Conservation (phyloP, 108 stramenopile species). For the Skeletonema grethae region DNA sequence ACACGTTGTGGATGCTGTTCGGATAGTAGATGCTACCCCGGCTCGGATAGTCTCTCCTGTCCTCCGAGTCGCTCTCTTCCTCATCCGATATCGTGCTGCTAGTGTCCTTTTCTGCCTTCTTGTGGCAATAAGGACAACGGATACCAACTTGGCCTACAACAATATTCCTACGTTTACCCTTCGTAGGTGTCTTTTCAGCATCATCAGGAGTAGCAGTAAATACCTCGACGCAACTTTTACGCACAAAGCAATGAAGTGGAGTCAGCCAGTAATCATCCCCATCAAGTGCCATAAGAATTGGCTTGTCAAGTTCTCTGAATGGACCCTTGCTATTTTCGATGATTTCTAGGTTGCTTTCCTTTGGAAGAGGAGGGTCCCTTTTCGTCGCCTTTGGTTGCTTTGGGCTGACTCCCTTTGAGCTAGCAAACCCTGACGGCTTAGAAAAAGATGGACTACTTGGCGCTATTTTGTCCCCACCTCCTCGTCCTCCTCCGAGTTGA, state of each 20-base stretch:
- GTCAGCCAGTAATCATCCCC: constrained; percentile 83
- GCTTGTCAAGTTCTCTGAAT: constrained; percentile 54
- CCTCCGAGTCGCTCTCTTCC: not conserved
- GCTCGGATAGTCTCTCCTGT: constrained; percentile 24
- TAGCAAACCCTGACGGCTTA: not conserved
- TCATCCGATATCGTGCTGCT: not conserved
- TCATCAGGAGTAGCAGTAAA: constrained; percentile 71
- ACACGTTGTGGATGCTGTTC: constrained; percentile 33
- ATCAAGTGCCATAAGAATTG: constrained; percentile 61
- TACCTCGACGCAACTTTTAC: constrained; percentile 73
- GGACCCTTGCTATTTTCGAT: constrained; percentile 58
- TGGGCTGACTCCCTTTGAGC: not conserved
- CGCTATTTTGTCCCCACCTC: not conserved
- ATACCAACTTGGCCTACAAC: constrained; percentile 84
- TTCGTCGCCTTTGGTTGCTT: not conserved
- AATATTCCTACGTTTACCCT: constrained; percentile 81
- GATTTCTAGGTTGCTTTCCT: constrained; percentile 3
- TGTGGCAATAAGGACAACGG: constrained; percentile 80
- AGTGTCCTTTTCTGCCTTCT: constrained; percentile 12
- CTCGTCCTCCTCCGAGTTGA: not conserved
- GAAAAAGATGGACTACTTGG: not conserved
- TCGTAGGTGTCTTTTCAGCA: constrained; percentile 63
- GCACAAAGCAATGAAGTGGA: constrained; percentile 84
- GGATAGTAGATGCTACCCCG: constrained; percentile 81
- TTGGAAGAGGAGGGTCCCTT: not conserved